Evolutionary conservation across 2,329 filamentous ascomycete genomes (phyloP), one percentile per base, ranked within the genome.

Genomic region (Didymella pinodella): DNA sequence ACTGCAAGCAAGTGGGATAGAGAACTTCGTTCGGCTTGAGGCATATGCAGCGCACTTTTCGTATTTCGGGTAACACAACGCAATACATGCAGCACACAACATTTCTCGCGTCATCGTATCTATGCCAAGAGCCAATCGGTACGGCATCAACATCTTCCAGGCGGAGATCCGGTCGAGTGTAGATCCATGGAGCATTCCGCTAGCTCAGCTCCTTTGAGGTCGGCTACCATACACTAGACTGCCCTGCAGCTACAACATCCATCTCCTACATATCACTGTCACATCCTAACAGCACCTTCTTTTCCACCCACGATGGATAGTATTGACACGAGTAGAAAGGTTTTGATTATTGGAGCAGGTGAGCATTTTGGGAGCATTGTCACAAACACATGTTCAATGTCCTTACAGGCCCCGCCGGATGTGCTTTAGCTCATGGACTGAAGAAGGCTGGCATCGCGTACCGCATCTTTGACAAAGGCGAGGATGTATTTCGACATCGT

Each of bases 391-490:
- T 38, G 26, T 46, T 58, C 5, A 61, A 46, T 59, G 31, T 41
- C 38, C 60, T 5, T 4, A 7, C 54, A 80, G 79, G 78, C 16
- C 77, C 75, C 43, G 79, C 78, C 16, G 78, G 79, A 8, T 78
- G 79, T 52, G 72, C 77, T 1, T 68, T 78, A 25, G 78, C 79
- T 5, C 77, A 81, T 45, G 78, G 78, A 2, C 64, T 80, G 8
- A 77, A 75, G 61, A 79, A 80, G 67, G 57, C 65, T 3, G 63
- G 64, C 49, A 76, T 76, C 32, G 43, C 52, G 10, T 71, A 65
- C 47, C 58, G 18, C 20, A 71, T 71, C 53, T 75, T 71, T 63
- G 73, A 60, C 57, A 74, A 64, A 61, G 75, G 67, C 34, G 63
- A 65, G 45, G 65, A 70, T 40, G 66, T 70, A n/a, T 66, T 63